Conservation (phyloP, 306 rosid species). For the Quercus glauca region DNA sequence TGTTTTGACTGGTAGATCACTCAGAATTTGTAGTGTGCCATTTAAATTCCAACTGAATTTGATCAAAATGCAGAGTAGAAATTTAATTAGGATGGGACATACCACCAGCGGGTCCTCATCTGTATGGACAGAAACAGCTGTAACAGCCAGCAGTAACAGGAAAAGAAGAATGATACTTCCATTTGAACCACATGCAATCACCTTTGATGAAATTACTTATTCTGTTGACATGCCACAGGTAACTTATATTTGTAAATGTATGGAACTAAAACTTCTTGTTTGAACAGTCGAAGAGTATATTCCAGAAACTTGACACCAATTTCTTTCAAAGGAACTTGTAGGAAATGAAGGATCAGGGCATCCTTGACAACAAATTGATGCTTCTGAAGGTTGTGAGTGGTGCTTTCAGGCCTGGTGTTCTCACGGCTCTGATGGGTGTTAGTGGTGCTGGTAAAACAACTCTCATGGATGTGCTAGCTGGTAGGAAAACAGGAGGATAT, state of each 20-base stretch:
- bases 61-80: slow-evolving; percentile 12
- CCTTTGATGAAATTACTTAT: slow-evolving; percentile 40
- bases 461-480: slow-evolving; percentile 87
- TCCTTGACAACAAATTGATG: slow-evolving; percentile 58
- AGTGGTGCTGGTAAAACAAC: slow-evolving; percentile 97
- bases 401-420: slow-evolving; percentile 89
- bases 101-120: not conserved
- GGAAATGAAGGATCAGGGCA: slow-evolving; percentile 69
- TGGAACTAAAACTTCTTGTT: not conserved
- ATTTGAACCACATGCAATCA: slow-evolving; percentile 39
- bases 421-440: slow-evolving; percentile 90
- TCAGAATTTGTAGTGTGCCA: not conserved
- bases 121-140: not conserved
- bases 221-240: slow-evolving; percentile 57
- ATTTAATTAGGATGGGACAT: not conserved
- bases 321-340: slow-evolving; percentile 3
- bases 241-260: not conserved
- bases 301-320: not conserved
- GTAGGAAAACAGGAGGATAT: slow-evolving; percentile 87
- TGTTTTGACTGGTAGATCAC: not conserved
- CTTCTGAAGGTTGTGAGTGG: slow-evolving; percentile 81
- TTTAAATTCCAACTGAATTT: too few species aligned
- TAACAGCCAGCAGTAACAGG: not conserved
- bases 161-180: slow-evolving; percentile 52
- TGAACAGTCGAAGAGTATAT: too few species aligned